phyloP scores from a whole-genome alignment of 2,329 filamentous ascomycete genomes.

The Fusarium sp. region DNA sequence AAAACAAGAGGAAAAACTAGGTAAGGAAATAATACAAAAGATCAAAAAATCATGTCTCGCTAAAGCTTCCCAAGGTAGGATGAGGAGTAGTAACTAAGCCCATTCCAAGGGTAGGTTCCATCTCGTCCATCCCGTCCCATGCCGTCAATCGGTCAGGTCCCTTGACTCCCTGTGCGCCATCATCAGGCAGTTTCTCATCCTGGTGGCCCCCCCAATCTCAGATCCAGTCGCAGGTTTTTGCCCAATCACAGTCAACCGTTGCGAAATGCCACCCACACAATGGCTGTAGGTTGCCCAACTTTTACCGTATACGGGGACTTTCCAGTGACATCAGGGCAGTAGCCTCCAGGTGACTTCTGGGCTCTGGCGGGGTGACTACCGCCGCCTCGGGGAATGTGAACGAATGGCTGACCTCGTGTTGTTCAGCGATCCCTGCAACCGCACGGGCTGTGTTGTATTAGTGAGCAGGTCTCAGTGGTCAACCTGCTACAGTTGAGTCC shows the following conservation, averaged over 20 bases:
- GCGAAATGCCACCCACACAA: constrained; percentile 22
- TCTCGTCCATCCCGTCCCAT: neutral
- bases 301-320: constrained; percentile 13
- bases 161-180: constrained; percentile 33
- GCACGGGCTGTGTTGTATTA: neutral
- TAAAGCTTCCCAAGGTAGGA: constrained; percentile 22
- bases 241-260: constrained; percentile 32
- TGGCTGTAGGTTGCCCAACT: constrained; percentile 3
- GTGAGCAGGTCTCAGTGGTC: neutral
- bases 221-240: constrained; percentile 22
- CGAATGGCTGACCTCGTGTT: constrained; percentile 39
- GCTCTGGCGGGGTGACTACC: constrained; percentile 13
- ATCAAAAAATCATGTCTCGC: constrained; percentile 23
- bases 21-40: constrained; percentile 6
- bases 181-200: constrained; percentile 38
- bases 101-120: constrained; percentile 32
- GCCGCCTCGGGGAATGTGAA: constrained; percentile 22
- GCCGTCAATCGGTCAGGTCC: constrained; percentile 28
- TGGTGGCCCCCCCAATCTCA: constrained; percentile 26
- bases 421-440: constrained; percentile 36
- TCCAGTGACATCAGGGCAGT: constrained; percentile 38
- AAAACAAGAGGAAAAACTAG: neutral
- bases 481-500: constrained; percentile 23
- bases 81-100: constrained; percentile 20
- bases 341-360: constrained; percentile 26